phyloP scores from a whole-genome alignment of 306 rosid species.

The Cicer bijugum region DNA sequence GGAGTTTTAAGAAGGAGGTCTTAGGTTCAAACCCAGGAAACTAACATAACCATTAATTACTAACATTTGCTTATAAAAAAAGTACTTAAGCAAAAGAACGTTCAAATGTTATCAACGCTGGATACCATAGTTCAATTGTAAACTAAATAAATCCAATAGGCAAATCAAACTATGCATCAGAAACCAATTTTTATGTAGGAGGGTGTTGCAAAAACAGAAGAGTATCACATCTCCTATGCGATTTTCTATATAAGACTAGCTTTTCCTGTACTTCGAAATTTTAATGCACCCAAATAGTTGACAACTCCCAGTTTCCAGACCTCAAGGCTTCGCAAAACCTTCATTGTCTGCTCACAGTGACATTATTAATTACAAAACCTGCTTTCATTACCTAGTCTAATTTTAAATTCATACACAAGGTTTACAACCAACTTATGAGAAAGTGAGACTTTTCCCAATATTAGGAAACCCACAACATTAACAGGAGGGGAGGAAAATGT shows the following conservation, averaged over 20 bases:
- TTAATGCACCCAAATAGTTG: constrained; percentile 46
- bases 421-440: too few relatives aligned
- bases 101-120: background rate
- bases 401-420: background rate
- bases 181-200: constrained; percentile 38
- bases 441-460: too few relatives aligned
- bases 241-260: constrained; percentile 61
- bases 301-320: constrained; percentile 84
- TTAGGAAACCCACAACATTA: background rate
- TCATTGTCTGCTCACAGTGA: constrained; percentile 63
- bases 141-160: background rate
- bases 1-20: too few relatives aligned
- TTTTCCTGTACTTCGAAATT: constrained; percentile 48
- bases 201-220: constrained; percentile 51
- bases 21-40: too few relatives aligned
- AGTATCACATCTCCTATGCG: constrained; percentile 34
- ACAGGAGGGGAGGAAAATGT: too few relatives aligned
- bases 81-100: background rate
- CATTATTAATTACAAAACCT: constrained; percentile 33
- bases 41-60: too few relatives aligned
- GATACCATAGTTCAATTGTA: background rate
- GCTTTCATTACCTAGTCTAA: constrained; percentile 7
- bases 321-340: constrained; percentile 65
- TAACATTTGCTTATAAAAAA: too few relatives aligned
- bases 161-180: constrained; percentile 8